Conservation (phyloP, 2,329 filamentous ascomycete species). For the Neophaeococcomyces aloes region DNA sequence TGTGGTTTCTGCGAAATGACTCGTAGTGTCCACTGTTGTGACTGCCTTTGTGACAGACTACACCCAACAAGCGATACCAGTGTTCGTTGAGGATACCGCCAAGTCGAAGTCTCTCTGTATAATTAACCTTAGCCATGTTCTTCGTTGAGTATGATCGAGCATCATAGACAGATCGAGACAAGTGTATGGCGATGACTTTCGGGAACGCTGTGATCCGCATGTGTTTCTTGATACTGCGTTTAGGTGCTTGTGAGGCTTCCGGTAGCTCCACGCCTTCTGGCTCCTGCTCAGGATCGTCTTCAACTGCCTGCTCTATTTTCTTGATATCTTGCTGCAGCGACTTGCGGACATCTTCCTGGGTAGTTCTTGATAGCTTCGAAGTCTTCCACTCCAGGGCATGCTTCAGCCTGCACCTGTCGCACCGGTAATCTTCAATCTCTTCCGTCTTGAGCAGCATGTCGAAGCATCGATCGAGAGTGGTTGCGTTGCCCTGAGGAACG, state of each 20-base stretch:
- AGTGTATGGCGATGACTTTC: constrained; percentile 79
- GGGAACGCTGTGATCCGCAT: constrained; percentile 81
- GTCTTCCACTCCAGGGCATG: constrained; percentile 61
- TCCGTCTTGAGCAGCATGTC: constrained; percentile 92
- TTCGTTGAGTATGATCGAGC: constrained; percentile 67
- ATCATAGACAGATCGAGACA: constrained; percentile 89
- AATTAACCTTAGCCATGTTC: constrained; percentile 87
- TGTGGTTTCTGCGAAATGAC: constrained; percentile 78
- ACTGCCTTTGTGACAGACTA: constrained; percentile 89
- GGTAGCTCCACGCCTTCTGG: constrained; percentile 65
- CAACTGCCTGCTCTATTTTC: constrained; percentile 58
- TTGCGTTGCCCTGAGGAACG: constrained; percentile 72
- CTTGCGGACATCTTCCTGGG: constrained; percentile 42
- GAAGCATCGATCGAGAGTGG: constrained; percentile 76
- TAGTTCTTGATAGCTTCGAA: constrained; percentile 47
- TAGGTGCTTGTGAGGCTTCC: constrained; percentile 62
- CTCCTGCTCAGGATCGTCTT: constrained; percentile 68
- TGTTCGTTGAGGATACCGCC: constrained; percentile 68
- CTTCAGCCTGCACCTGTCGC: constrained; percentile 79
- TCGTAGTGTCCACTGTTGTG: constrained; percentile 97
- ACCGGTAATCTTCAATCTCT: constrained; percentile 93
- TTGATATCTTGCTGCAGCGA: constrained; percentile 49
- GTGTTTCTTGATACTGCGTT: constrained; percentile 74
- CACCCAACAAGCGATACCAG: constrained; percentile 71
- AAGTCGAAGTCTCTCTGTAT: constrained; percentile 74